Conservation (phyloP, 1,139 yeast genomes). For the Taphrina betulina region DNA sequence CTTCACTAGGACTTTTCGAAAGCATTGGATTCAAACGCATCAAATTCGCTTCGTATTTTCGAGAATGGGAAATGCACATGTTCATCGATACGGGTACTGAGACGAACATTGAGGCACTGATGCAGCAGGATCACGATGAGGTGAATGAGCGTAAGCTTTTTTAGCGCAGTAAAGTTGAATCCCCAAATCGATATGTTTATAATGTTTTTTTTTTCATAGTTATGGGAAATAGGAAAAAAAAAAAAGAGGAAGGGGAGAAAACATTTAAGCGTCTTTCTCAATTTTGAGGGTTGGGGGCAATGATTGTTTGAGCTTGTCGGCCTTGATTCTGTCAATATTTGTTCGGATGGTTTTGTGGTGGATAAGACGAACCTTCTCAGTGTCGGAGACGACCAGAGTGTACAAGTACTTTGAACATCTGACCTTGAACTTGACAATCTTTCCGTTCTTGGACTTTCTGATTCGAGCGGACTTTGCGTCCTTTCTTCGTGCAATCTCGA, state of each 20-base stretch:
- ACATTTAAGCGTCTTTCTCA: slow-evolving; percentile 24
- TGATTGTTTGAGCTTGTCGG: slow-evolving; percentile 96
- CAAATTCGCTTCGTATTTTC: slow-evolving; percentile 21
- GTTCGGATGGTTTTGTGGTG: no score
- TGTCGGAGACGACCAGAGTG: slow-evolving; percentile 94
- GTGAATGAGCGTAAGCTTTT: neutral
- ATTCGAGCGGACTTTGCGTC: slow-evolving; percentile 95
- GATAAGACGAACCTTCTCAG: slow-evolving; percentile 58
- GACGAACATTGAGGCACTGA: neutral
- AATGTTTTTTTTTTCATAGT: neutral
- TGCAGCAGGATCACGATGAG: neutral
- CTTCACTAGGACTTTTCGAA: slow-evolving; percentile 24
- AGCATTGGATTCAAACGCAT: slow-evolving; percentile 13
- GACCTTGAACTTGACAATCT: slow-evolving; percentile 98
- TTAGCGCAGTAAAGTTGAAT: neutral
- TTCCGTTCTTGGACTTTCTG: slow-evolving; percentile 73
- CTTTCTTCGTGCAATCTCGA: slow-evolving; percentile 91
- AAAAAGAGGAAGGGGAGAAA: neutral
- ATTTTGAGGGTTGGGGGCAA: slow-evolving; percentile 65
- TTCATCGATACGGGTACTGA: neutral
- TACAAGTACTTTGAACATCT: slow-evolving; percentile 94
- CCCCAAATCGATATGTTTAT: neutral
- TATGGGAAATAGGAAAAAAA: neutral
- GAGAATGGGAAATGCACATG: slow-evolving; percentile 52
- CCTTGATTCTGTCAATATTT: no score